Base-by-base conservation (phyloP, 2,329 filamentous ascomycete genomes). In the Triangularia setosa region DNA sequence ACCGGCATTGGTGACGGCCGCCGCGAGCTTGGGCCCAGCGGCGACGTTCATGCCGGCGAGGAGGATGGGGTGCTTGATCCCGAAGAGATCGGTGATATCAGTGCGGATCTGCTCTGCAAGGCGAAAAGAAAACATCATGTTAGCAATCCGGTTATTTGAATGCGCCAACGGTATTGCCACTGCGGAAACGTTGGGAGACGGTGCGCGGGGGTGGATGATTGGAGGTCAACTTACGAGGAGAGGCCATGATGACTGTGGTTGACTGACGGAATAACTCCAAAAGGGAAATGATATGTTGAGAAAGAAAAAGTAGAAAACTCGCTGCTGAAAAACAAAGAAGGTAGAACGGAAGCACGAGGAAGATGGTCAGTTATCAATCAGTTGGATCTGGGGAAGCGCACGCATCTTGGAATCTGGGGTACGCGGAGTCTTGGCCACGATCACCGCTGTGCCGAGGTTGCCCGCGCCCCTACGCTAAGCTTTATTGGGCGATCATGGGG, bases 1-100 rank as follows among this genome's bases (percentile, higher is more conserved):
- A 71, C 95, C 95, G 60, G 95, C 95, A 79, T 99, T 97, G 72
- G 94, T 96, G 72, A 99, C 95, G 52, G 95, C 95, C 33, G 95
- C 95, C 61, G 95, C 95, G 74, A 99, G 89, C 84, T 93, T 96
- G 63, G 95, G 95, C 59, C 95, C 95, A 65, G 95, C 95, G 64
- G 95, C 95, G 69, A 98, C 95, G 84, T 99, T 98, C 95, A 99
- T 99, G 78, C 95, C 95, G 72, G 95, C 95, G 68, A 99, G 89
- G 74, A 99, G 83, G 76, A 99, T 84, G 65, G 95, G 95, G 81
- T 99, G 95, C 78, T 96, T 92, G 86, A 99, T 98, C 84, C 92
- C 91, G 81, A 99, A 90, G 69, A 98, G 90, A 86, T 98, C 94
- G 72, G 95, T 99, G 74, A 93, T 84, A 71, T 91, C 88, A 61